Evolutionary conservation across 352 stramenopile species (phyloP), one percentile per base, ranked within the genome.

Genomic region (Globisporangium mamillatum): DNA sequence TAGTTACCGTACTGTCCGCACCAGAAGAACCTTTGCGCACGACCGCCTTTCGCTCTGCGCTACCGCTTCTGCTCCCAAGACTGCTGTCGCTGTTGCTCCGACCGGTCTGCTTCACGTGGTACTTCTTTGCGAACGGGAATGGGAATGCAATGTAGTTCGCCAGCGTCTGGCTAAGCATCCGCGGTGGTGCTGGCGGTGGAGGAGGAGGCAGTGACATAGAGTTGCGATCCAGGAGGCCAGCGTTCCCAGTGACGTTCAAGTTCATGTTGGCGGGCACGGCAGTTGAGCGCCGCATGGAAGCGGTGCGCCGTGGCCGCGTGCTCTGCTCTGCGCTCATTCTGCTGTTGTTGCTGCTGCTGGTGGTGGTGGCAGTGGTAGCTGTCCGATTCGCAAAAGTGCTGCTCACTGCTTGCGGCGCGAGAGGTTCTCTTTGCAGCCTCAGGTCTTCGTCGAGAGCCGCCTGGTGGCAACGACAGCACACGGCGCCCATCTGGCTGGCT

Each of bases 81-180:
- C 38, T 71, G 52, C 25, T 44, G 60, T 66, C 68, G 22, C 54
- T 69, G 41, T 25, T 44, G 57, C 67, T 70, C 16, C 54, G 58
- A 55, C 14, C 58, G 60, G 67, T 34, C 58, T 75, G 56, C 58
- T 46, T 27, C 20, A 60, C 55, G 24, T 63, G 54, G 41, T 71
- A 66, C 46, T 87, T 88, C 34, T 74, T 82, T 0, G 79, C 76
- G 29, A 92, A 93, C 20, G 86, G 86, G 70, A 93, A 93, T 54
- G 86, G 81, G 67, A 93, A 93, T 16, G 83, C 83, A 20, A 91
- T 77, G 70, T 93, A 93, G 72, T 82, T 93, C 29, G 76, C 78
- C 5, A 93, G 76, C 18, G 83, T 84, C 67, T 89, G 82, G 25
- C 76, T 84, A 53, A 86, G 75, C 48, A 67, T 62, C 56, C 70